These are phyloP conservation scores for Ulmus americana DNA, from an alignment of 331 rosid species.

Conservation along the genomic window DNA sequence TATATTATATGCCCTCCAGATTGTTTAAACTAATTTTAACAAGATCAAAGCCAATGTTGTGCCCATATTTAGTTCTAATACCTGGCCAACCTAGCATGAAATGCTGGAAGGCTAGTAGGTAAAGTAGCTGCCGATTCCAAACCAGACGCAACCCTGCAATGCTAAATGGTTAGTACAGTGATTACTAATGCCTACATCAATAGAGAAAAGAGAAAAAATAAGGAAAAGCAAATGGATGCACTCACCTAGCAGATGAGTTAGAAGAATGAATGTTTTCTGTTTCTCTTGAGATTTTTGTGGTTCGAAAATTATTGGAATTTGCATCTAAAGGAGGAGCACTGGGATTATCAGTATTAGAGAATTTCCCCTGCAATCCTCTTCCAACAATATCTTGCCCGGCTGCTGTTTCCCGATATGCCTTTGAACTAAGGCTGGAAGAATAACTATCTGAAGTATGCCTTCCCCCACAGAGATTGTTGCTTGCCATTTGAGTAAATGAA, in stretches of 20 bases:
- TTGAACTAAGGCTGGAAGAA: constrained; percentile 2
- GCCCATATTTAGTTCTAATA: constrained; percentile 6
- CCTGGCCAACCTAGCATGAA: constrained; percentile 26
- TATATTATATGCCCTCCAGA: not conserved
- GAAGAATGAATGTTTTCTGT: constrained; percentile 6
- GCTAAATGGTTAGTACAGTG: not conserved
- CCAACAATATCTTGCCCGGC: not conserved
- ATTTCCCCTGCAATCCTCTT: constrained; percentile 4
- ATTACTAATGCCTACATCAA: not conserved
- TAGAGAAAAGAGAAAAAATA: not conserved
- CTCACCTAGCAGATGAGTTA: constrained; percentile 23
- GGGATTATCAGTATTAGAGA: not conserved
- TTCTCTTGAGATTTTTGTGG: constrained; percentile 1
- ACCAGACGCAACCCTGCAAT: constrained; percentile 26
- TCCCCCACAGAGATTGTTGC: not conserved
- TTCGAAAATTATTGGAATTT: constrained; percentile 2
- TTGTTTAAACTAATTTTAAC: not conserved
- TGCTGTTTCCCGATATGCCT: constrained; percentile 1
- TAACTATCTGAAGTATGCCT: not conserved
- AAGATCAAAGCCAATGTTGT: not conserved
- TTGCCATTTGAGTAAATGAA: constrained; percentile 2
- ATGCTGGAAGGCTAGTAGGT: constrained; percentile 20
- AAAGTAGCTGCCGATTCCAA: constrained; percentile 12
- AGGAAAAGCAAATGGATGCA: not conserved
- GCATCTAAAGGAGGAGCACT: constrained; percentile 26